Percentiles rank a stretch among this genome's conserved stretches.
phyloP scores from a whole-genome alignment of 345 rosid species.

The Populus pruinosa region DNA sequence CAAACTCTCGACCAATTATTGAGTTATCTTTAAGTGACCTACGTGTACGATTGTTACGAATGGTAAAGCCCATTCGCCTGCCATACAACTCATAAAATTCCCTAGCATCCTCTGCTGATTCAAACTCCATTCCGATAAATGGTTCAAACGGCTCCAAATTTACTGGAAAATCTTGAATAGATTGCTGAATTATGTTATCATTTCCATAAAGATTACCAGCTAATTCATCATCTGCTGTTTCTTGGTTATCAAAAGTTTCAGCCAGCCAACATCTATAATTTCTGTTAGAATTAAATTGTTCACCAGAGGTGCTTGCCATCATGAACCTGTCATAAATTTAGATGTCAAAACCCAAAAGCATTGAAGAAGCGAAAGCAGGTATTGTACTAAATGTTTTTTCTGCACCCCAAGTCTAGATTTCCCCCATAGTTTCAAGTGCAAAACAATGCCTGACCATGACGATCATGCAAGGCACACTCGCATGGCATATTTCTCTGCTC shows the following conservation, averaged over 20 bases:
- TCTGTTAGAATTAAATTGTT: constrained; percentile 20
- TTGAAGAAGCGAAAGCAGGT: neutral
- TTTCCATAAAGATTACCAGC: constrained; percentile 32
- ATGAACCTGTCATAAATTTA: constrained; percentile 12
- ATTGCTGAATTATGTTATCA: constrained; percentile 17
- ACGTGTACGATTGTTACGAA: constrained; percentile 40
- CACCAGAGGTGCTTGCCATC: constrained; percentile 36
- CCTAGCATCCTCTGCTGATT: constrained; percentile 41
- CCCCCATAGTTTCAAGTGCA: neutral
- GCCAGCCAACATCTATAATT: constrained; percentile 34
- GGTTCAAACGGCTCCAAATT: constrained; percentile 25
- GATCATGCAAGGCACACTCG: neutral
- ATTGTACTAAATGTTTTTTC: neutral
- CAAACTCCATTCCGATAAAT: constrained; percentile 35
- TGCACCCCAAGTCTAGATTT: neutral
- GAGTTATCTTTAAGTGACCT: constrained; percentile 42
- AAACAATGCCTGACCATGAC: neutral
- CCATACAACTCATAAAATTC: constrained; percentile 45
- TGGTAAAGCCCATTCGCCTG: constrained; percentile 35
- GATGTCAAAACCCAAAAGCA: neutral
- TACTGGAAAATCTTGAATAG: constrained; percentile 15
- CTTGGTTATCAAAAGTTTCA: constrained; percentile 38
- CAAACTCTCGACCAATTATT: constrained; percentile 42
- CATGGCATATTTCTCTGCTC: neutral
- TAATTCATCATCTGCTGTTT: constrained; percentile 36